Evolutionary conservation across 257 asterid species (phyloP).

Genomic region (Petrea volubilis): DNA sequence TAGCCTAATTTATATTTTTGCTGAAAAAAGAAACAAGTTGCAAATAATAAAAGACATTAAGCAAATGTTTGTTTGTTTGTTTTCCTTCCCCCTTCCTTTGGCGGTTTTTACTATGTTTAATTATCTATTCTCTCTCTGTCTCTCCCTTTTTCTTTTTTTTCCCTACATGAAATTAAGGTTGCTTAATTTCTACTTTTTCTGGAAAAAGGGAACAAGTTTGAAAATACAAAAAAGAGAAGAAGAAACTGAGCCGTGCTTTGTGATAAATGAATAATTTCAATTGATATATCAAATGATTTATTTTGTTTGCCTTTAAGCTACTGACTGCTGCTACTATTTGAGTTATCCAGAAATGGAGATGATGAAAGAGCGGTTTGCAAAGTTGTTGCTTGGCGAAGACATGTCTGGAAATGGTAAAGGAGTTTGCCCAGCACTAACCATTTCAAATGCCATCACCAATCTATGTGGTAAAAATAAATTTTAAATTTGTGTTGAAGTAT

Average conservation of each 20-base stretch:
- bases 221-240: no score
- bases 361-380: conserved; percentile 93
- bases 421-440: conserved; percentile 80
- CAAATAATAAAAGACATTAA: background rate
- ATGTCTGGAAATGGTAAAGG: conserved; percentile 99
- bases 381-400: conserved; percentile 93
- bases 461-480: conserved; percentile 59
- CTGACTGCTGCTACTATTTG: background rate
- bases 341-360: conserved; percentile 61
- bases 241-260: no score
- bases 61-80: background rate
- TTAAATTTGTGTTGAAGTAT: background rate
- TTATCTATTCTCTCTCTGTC: no score
- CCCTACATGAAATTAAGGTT: no score
- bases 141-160: no score
- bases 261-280: background rate
- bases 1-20: background rate
- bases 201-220: no score
- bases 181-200: no score
- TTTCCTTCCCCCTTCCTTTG: background rate
- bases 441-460: conserved; percentile 93
- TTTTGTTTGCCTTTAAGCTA: background rate
- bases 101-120: background rate
- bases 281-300: background rate
- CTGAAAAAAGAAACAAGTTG: background rate